Base-by-base conservation (phyloP, 441 rosid genomes). In the Croton laevigatus region DNA sequence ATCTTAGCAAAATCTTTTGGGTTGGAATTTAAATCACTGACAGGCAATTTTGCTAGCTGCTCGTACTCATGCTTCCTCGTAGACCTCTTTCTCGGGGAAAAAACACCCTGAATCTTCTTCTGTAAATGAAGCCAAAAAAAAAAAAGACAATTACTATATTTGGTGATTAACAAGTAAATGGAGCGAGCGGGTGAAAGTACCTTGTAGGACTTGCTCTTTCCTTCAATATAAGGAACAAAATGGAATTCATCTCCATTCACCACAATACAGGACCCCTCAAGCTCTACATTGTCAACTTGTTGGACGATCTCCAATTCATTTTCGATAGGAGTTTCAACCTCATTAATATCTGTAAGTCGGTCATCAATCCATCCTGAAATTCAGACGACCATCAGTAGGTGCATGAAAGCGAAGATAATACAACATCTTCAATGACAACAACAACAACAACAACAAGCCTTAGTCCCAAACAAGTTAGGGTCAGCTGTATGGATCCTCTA, bases 191-290 rank as follows among this genome's bases (percentile, higher is more conserved):
- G 38, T 55, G 77, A 70, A 7, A 66, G 44, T 73, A 85, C 97
- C 90, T 85, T 88, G 80, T 85, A 88, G 54, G 85, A 82, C 75
- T 75, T 84, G 75, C 64, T 76, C 79, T 86, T 86, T 71, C 75
- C 77, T 71, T 76, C 76, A 59, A 36, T 73, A 60, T 42, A 70
- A 73, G 81, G 72, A 65, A 78, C 70, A 77, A 77, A 75, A 49
- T 67, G 80, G 27, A 82, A 69, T 51, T 84, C 94, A 76, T 81
- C 89, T 75, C 78, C 75, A 36, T 80, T 81, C 54, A 90, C 87
- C 46, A 90, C 42, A 40, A 92, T 76, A 77, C 97, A 90, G 44
- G 85, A 82, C 72, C 87, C 94, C 71, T 90, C 94, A 23, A 85
- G 82, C 71, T 77, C 75, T 62, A 70, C 60, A 73, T 71, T 75